Evolutionary conservation across 148 eudicot species (phyloP).

Genomic region (Simmondsia chinensis): DNA sequence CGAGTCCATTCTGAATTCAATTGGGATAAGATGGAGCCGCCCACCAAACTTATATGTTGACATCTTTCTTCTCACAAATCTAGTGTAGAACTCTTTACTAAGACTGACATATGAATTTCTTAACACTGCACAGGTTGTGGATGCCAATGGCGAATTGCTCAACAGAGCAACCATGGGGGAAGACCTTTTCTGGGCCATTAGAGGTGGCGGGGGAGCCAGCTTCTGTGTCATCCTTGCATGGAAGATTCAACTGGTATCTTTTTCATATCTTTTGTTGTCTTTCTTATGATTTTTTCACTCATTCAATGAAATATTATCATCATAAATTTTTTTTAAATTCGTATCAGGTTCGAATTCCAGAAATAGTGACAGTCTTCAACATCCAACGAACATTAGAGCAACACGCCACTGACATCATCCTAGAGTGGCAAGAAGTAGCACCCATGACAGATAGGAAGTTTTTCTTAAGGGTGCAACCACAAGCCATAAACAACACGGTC

Average conservation of each 20-base stretch:
- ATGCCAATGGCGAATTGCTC: slow-evolving; percentile 15
- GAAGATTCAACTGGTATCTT: slow-evolving; percentile 17
- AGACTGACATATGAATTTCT: too few relatives aligned
- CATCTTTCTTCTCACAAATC: too few relatives aligned
- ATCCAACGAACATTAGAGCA: slow-evolving; percentile 13
- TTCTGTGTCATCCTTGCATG: slow-evolving; percentile 25
- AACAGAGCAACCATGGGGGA: slow-evolving; percentile 20
- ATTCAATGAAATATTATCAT: too few relatives aligned
- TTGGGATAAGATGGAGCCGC: too few relatives aligned
- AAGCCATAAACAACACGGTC: slow-evolving; percentile 7
- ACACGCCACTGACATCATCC: slow-evolving; percentile 14
- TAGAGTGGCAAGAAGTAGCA: slow-evolving; percentile 33
- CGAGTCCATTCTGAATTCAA: too few relatives aligned
- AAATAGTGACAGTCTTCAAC: slow-evolving; percentile 21
- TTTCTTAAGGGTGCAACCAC: slow-evolving; percentile 21
- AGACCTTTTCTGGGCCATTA: slow-evolving; percentile 30
- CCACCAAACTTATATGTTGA: too few relatives aligned
- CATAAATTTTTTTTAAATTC: too few relatives aligned
- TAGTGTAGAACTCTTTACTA: too few relatives aligned
- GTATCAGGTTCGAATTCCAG: slow-evolving; percentile 26
- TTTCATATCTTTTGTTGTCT: too few relatives aligned
- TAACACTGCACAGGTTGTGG: slow-evolving; percentile 17
- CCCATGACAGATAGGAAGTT: slow-evolving; percentile 12
- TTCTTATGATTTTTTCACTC: too few relatives aligned
- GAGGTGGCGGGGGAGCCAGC: slow-evolving; percentile 32